These are phyloP conservation scores for Achaetomiella virescens DNA, from an alignment of 495 filamentous ascomycete genomes.

Conservation along the genomic window DNA sequence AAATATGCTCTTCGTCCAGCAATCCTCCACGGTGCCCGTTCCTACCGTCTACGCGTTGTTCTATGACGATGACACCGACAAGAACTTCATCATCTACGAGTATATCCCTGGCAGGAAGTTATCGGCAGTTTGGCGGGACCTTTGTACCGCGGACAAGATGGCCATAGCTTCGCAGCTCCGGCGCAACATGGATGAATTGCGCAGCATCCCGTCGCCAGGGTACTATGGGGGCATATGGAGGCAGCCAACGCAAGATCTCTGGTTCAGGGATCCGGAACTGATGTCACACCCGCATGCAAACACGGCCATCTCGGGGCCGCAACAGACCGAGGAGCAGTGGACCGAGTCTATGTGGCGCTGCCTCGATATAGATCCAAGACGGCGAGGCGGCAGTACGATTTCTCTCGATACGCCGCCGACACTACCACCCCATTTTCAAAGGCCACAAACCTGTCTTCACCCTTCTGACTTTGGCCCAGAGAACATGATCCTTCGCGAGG, in stretches of 20 bases:
- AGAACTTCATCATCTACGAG: neutral
- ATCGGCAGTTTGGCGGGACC: neutral
- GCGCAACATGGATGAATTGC: neutral
- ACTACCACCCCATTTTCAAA: no score
- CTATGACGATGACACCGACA: neutral
- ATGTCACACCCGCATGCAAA: neutral
- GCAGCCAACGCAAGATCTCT: neutral
- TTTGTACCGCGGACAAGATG: neutral
- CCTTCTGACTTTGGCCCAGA: no score
- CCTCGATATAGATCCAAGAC: no score
- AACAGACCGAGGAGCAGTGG: no score
- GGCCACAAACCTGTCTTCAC: no score
- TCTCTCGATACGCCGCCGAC: no score
- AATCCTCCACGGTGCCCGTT: no score
- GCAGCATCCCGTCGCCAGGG: neutral
- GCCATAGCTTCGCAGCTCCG: neutral
- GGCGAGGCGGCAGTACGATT: no score
- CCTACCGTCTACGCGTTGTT: no score
- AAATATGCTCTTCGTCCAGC: no score
- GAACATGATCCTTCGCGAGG: no score
- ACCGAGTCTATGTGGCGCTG: no score
- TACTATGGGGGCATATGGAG: conserved; percentile 5
- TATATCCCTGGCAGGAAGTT: neutral
- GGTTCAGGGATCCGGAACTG: neutral
- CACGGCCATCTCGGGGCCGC: neutral